Base-by-base conservation (phyloP, 768 basidiomycete species). In the Mycena olivaceomarginata region DNA sequence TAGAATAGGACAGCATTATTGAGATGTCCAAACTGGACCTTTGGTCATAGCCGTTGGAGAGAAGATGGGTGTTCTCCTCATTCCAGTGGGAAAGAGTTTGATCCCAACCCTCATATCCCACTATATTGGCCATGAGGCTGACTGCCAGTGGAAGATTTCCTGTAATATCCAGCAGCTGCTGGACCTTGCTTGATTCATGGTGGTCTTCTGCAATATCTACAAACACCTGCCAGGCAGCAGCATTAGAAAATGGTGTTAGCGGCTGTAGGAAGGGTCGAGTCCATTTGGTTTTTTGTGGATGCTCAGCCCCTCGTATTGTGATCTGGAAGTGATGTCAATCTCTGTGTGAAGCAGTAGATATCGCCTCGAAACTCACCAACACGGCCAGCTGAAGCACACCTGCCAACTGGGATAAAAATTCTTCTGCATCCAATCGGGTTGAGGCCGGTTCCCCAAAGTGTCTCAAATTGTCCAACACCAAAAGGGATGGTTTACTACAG, bases 1-100 rank as follows among this genome's bases (percentile, higher is more conserved):
- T 60, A 31, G 59, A 60, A 60, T 60, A 31, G 59, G 59, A 60
- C 11, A 63, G 62, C 62, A 63, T 63, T 13, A 63, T 63, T 7
- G 62, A 63, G 39, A 63, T 40, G 37, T 63, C 62, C 37, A 63
- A 40, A 63, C 62, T 63, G 16, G 31, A 63, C 5, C 43, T 5
- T 13, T 13, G 11, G 13, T 45, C 43, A 13, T 13, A 45, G 9
- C 43, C 43, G 4, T 63, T 9, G 4, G 43, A 45, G 9, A 45
- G 9, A 11, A 45, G 13, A 11, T 13, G 43, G 43, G 43, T 45
- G 43, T 40, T 63, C 16, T 63, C 62, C 37, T 39, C 39, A 13
- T 63, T 16, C 62, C 62, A 63, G 37, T 37, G 62, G 37, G 37
- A 39, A 63, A 63, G 62, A 13, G 62, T 63, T n/a, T 39, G 4